These are phyloP conservation scores for Aspergillus sclerotioniger DNA, from an alignment of 495 filamentous ascomycete genomes.

Conservation along the genomic window DNA sequence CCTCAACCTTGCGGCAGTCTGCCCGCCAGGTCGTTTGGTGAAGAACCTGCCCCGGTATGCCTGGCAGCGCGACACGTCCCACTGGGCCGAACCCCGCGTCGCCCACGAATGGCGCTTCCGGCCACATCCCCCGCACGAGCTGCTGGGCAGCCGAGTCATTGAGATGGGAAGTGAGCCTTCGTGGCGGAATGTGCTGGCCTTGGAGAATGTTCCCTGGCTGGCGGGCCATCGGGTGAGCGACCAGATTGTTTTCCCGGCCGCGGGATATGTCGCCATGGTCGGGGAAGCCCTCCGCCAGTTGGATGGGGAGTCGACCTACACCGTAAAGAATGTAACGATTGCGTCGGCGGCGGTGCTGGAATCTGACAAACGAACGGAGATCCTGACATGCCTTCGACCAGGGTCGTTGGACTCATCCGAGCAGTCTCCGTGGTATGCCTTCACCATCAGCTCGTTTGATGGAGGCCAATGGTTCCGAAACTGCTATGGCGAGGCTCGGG, in stretches of 20 bases:
- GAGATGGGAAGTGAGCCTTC: constrained; percentile 39
- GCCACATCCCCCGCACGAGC: constrained; percentile 38
- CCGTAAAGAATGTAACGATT: constrained; percentile 21
- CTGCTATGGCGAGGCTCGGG: constrained; percentile 36
- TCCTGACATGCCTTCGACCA: constrained; percentile 36
- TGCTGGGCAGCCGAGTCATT: constrained; percentile 38
- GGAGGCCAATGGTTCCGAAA: constrained; percentile 39
- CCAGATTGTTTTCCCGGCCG: constrained; percentile 43
- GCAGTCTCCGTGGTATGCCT: constrained; percentile 44
- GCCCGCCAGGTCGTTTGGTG: constrained; percentile 30
- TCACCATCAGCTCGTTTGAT: constrained; percentile 38
- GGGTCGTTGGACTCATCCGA: constrained; percentile 29
- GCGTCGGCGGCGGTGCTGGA: constrained; percentile 29
- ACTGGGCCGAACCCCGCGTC: constrained; percentile 46
- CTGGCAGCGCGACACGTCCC: constrained; percentile 42
- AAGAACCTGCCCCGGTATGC: constrained; percentile 46
- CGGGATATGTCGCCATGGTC: constrained; percentile 48
- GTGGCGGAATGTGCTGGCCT: constrained; percentile 46
- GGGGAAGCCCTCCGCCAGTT: constrained; percentile 44
- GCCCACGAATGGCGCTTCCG: constrained; percentile 44
- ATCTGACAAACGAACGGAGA: constrained; percentile 21
- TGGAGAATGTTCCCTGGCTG: constrained; percentile 46
- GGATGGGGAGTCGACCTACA: constrained; percentile 14
- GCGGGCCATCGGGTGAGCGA: constrained; percentile 37
- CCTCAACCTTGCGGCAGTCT: constrained; percentile 22